Conservation (phyloP, 2,329 filamentous ascomycete genomes). For the Scedosporium boydii region DNA sequence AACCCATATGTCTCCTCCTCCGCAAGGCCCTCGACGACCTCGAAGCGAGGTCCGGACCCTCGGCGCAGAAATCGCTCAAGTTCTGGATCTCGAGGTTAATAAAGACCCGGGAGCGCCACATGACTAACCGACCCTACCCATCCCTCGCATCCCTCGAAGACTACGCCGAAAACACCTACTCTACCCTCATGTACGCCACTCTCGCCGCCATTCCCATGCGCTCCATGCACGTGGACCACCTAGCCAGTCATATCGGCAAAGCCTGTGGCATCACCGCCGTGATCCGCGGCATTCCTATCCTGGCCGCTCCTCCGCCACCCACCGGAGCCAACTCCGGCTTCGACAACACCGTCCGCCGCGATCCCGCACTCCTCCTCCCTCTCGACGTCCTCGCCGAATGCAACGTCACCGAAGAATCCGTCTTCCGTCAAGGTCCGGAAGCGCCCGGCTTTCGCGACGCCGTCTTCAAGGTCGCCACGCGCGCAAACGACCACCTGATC, state of each 20-base stretch:
- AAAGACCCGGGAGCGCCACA: conserved; percentile 68
- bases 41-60: conserved; percentile 28
- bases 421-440: conserved; percentile 70
- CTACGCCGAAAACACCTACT: conserved; percentile 92
- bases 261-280: conserved; percentile 81
- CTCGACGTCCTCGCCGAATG: conserved; percentile 81
- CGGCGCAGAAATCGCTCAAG: conserved; percentile 44
- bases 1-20: conserved; percentile 82
- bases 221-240: conserved; percentile 79
- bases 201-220: conserved; percentile 69
- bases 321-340: conserved; percentile 37
- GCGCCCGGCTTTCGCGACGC: conserved; percentile 79
- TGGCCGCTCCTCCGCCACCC: conserved; percentile 57
- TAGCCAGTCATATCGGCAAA: conserved; percentile 93
- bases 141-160: conserved; percentile 66
- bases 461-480: conserved; percentile 83
- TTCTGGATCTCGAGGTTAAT: conserved; percentile 73
- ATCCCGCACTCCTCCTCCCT: conserved; percentile 62
- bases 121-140: conserved; percentile 75
- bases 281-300: conserved; percentile 74
- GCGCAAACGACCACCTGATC: conserved; percentile 91
- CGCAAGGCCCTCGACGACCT: conserved; percentile 61
- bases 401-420: conserved; percentile 77
- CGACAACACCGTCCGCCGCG: conserved; percentile 21
- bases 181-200: conserved; percentile 81